phyloP scores from a whole-genome alignment of 805 yeast species.

The Hanseniaspora occidentalis region DNA sequence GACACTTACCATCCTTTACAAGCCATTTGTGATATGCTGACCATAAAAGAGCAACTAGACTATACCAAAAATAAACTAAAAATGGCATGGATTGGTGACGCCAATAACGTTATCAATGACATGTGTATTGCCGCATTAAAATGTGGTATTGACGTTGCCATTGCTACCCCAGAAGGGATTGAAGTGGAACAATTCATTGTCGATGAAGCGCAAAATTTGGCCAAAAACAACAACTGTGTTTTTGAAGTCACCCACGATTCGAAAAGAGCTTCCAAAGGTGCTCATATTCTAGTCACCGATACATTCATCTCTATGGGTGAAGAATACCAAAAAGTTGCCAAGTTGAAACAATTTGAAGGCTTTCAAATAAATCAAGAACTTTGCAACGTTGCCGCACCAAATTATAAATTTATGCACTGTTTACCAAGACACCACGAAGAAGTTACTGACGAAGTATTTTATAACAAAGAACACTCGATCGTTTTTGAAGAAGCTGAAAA shows the following conservation, averaged over 20 bases:
- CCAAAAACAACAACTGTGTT: conserved; percentile 35
- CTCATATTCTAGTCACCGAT: conserved; percentile 84
- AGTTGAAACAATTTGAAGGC: conserved; percentile 71
- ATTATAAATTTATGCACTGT: conserved; percentile 95
- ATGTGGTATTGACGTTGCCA: conserved; percentile 67
- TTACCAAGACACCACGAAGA: conserved; percentile 93
- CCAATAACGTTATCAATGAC: conserved; percentile 92
- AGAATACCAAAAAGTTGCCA: conserved; percentile 61
- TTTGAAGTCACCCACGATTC: conserved; percentile 65
- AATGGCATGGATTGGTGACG: conserved; percentile 92
- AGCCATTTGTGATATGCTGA: conserved; percentile 82
- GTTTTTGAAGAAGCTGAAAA: conserved; percentile 96
- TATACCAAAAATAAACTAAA: conserved; percentile 44
- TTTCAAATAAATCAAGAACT: conserved; percentile 70
- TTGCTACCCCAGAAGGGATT: conserved; percentile 75
- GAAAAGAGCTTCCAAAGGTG: conserved; percentile 51
- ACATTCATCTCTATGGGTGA: conserved; percentile 98
- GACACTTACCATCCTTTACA: conserved; percentile 91
- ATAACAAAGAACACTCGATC: conserved; percentile 56
- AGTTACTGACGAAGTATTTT: conserved; percentile 87
- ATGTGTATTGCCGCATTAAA: conserved; percentile 78
- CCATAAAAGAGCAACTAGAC: conserved; percentile 70
- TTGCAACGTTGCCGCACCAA: conserved; percentile 45
- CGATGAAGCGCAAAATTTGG: conserved; percentile 39
- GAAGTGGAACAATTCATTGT: conserved; percentile 47